Conservation (phyloP, 1,139 yeast genomes). For the Hansenula lynferdii region DNA sequence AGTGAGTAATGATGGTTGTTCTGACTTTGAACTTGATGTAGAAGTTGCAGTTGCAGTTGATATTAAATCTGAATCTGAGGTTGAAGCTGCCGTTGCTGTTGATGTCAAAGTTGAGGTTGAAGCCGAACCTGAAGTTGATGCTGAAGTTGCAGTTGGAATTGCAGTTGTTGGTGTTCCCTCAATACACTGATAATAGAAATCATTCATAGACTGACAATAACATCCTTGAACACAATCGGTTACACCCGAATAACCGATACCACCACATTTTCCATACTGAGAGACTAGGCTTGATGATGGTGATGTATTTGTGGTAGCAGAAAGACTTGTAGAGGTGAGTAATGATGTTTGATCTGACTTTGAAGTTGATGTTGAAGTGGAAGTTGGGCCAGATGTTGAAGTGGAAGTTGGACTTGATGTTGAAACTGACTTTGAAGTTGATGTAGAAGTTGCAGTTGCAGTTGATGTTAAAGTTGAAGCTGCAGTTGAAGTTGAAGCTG, state of each 20-base stretch:
- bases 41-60: not conserved
- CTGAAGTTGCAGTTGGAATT: not conserved
- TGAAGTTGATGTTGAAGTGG: not conserved
- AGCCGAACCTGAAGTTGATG: not conserved
- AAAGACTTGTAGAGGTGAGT: not conserved
- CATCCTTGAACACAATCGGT: conserved; percentile 10
- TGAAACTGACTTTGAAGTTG: not conserved
- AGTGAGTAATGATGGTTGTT: not conserved
- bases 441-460: not conserved
- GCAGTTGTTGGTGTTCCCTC: not conserved
- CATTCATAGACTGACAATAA: conserved; percentile 8
- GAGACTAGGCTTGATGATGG: not conserved
- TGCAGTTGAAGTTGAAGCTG: not conserved
- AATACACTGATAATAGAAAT: conserved; percentile 12
- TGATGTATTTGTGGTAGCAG: not conserved
- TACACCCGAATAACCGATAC: conserved; percentile 6
- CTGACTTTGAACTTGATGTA: not conserved
- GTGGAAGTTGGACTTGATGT: not conserved
- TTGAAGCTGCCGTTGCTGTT: not conserved
- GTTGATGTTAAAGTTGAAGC: not conserved
- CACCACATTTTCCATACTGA: conserved; percentile 13
- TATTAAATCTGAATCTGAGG: not conserved
- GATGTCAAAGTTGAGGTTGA: not conserved
- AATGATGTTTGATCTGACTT: not conserved
- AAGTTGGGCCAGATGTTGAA: not conserved